Evolutionary conservation across 192 early-diverging fungal species (phyloP).

Genomic region (Globomyces pollinis-pini): DNA sequence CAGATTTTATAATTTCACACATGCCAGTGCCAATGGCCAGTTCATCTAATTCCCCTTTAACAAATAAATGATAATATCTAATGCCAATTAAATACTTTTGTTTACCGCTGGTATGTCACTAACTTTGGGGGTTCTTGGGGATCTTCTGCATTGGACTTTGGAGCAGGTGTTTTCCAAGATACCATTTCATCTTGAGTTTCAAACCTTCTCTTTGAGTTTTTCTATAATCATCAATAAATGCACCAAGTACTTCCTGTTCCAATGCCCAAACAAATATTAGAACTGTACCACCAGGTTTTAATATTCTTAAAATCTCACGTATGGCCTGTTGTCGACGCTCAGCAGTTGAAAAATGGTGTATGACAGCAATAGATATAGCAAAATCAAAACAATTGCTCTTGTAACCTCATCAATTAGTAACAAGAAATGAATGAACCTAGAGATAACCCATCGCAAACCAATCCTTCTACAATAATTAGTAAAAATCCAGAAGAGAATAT

Average conservation of each 20-base stretch:
- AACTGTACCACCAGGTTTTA: constrained; percentile 57
- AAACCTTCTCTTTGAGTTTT: constrained; percentile 69
- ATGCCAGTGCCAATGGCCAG: constrained; percentile 45
- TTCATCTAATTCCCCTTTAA: constrained; percentile 73
- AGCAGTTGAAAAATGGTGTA: constrained; percentile 81
- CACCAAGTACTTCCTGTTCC: constrained; percentile 87
- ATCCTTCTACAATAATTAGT: too few species aligned
- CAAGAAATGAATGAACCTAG: too few species aligned
- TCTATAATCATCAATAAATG: too few species aligned
- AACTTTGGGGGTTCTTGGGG: too few species aligned
- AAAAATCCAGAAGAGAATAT: too few species aligned
- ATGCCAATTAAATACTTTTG: constrained; percentile 16
- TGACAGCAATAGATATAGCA: constrained; percentile 90
- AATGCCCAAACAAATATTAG: constrained; percentile 96
- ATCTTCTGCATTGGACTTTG: constrained; percentile 19
- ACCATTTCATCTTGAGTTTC: constrained; percentile 90
- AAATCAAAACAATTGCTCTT: constrained; percentile 58
- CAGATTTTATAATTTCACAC: constrained; percentile 48
- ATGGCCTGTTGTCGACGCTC: constrained; percentile 68
- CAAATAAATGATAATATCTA: constrained; percentile 90
- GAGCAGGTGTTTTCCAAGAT: constrained; percentile 73
- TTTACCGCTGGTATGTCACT: too few species aligned
- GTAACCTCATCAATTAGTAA: too few species aligned
- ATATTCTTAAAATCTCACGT: constrained; percentile 71
- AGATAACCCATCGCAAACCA: constrained; percentile 8